phyloP scores from a whole-genome alignment of 495 filamentous ascomycete genomes.

The Penicillium salamii region DNA sequence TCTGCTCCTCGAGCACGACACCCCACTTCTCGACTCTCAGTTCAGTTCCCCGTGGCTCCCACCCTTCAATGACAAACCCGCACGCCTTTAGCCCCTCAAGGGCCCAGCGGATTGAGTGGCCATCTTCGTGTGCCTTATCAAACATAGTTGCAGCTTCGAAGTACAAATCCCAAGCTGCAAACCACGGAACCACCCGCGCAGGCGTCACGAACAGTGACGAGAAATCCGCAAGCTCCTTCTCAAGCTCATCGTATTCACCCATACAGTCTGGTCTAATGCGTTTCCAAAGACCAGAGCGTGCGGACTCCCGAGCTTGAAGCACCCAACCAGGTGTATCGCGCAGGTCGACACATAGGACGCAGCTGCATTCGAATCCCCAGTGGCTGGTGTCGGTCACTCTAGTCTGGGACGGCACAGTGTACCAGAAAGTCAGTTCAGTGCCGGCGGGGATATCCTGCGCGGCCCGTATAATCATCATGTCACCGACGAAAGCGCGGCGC shows the following conservation, averaged over 20 bases:
- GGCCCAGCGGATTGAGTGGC: too few species aligned
- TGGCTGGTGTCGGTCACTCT: conserved; percentile 10
- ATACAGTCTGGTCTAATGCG: too few species aligned
- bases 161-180: conserved; percentile 26
- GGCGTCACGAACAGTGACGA: conserved; percentile 26
- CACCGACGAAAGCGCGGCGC: conserved; percentile 52
- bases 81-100: conserved; percentile 8
- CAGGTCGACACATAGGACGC: conserved; percentile 36
- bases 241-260: too few species aligned
- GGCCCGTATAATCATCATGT: conserved; percentile 56
- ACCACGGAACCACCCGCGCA: conserved; percentile 19
- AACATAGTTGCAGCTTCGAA: conserved; percentile 20
- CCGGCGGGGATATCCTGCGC: conserved; percentile 37
- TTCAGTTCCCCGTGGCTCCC: not conserved
- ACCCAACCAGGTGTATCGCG: not conserved
- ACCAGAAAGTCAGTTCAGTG: conserved; percentile 47
- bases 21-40: conserved; percentile 44
- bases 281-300: too few species aligned
- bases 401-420: conserved; percentile 24
- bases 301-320: too few species aligned
- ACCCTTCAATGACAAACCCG: conserved; percentile 26
- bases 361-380: conserved; percentile 50
- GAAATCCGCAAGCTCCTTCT: conserved; percentile 5
- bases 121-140: too few species aligned
- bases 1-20: conserved; percentile 14